Evolutionary conservation across 345 rosid genomes (phyloP).

Genomic region (Eucalyptus decipiens): DNA sequence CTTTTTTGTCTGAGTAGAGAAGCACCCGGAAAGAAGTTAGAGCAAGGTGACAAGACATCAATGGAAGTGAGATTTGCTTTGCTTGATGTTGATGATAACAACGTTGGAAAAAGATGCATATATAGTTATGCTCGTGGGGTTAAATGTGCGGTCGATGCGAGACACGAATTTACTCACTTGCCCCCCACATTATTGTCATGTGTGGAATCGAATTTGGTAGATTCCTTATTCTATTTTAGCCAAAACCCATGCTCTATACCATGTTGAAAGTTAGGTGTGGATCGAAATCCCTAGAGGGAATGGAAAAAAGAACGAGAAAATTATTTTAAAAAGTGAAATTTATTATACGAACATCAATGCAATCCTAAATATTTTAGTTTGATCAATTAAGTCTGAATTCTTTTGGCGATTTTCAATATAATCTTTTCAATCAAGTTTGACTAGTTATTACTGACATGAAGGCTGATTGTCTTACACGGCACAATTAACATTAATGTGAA

Average conservation of each 20-base stretch:
- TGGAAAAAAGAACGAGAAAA: neutral
- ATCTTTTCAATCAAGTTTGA: neutral
- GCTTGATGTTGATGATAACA: neutral
- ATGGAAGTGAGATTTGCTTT: neutral
- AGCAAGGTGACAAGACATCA: neutral
- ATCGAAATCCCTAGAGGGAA: neutral
- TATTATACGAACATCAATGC: rapidly evolving
- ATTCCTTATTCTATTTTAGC: neutral
- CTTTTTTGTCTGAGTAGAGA: neutral
- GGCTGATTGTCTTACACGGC: rapidly evolving
- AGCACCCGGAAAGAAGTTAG: neutral
- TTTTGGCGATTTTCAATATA: neutral
- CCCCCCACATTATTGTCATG: neutral
- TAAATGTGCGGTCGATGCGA: neutral
- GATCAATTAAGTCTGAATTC: rapidly evolving
- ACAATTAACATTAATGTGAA: rapidly evolving
- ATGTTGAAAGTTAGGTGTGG: neutral
- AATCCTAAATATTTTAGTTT: rapidly evolving
- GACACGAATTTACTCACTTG: neutral
- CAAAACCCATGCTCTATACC: neutral
- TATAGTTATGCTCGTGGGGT: neutral
- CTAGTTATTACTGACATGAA: rapidly evolving
- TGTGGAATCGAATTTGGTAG: neutral
- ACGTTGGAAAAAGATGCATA: neutral
- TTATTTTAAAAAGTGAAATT: neutral